A percentile compares a stretch with the other conserved stretches of the same genome.
phyloP scores from a whole-genome alignment of 2,329 filamentous ascomycete species.

The Arthrobotrys conoides region DNA sequence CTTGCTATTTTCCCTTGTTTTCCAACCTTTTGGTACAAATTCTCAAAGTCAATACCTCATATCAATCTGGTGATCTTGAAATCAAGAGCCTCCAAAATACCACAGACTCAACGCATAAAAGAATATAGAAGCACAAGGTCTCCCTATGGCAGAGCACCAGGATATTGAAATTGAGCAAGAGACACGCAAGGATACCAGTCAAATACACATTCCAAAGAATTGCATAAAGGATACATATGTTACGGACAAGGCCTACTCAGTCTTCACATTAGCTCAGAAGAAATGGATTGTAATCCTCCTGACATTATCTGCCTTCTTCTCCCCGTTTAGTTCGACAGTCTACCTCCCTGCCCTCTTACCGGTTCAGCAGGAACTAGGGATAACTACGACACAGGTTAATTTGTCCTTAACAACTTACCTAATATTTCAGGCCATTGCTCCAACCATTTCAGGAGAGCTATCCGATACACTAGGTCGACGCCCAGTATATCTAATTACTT shows the following conservation, averaged over 20 bases:
- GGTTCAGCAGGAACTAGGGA: conserved; percentile 70
- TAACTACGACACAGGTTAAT: conserved; percentile 69
- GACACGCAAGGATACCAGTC: conserved; percentile 20
- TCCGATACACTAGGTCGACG: conserved; percentile 75
- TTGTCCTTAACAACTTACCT: conserved; percentile 73
- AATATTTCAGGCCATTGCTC: conserved; percentile 75
- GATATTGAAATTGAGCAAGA: conserved; percentile 19
- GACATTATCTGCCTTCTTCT: conserved; percentile 55
- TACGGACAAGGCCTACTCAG: conserved; percentile 23
- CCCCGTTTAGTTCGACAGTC: conserved; percentile 66
- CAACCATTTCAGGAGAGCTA: conserved; percentile 75
- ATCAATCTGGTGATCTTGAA: background rate
- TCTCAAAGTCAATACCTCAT: background rate
- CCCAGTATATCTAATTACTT: conserved; percentile 74
- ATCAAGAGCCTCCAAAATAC: conserved; percentile 21
- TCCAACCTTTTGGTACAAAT: background rate
- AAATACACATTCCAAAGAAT: background rate
- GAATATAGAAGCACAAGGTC: too few species aligned
- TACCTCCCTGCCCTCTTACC: conserved; percentile 72
- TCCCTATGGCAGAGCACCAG: conserved; percentile 1
- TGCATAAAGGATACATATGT: background rate
- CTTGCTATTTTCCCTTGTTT: background rate
- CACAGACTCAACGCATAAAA: conserved; percentile 40
- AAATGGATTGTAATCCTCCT: conserved; percentile 50
- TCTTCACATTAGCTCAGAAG: conserved; percentile 37